Conservation (phyloP, 257 asterid genomes). For the Striga asiatica region DNA sequence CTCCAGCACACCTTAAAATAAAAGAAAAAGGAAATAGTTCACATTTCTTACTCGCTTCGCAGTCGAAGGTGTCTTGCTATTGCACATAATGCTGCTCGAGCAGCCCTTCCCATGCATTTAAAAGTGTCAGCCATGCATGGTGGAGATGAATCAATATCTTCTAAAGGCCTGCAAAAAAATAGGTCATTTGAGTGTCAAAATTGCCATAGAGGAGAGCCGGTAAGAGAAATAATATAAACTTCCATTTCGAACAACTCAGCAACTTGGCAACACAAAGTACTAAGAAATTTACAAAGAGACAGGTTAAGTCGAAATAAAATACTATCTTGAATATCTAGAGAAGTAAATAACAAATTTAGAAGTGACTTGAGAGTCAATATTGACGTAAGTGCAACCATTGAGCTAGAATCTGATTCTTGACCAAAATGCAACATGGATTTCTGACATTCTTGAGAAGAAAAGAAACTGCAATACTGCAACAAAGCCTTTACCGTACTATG, state of each 20-base stretch:
- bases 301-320: background rate
- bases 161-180: constrained; percentile 48
- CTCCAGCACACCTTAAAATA: too few species aligned
- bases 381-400: constrained; percentile 2
- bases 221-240: too few species aligned
- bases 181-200: constrained; percentile 10
- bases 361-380: background rate
- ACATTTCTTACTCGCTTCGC: constrained; percentile 70
- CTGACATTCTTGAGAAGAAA: constrained; percentile 10
- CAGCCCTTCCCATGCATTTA: constrained; percentile 91
- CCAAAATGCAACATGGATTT: constrained; percentile 1
- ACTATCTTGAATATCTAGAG: background rate
- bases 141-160: constrained; percentile 81
- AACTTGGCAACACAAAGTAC: background rate
- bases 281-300: constrained; percentile 5
- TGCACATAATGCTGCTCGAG: constrained; percentile 77
- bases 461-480: background rate
- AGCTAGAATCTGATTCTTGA: constrained; percentile 4
- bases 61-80: constrained; percentile 89
- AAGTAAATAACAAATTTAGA: background rate
- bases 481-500: background rate
- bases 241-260: constrained; percentile 9
- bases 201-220: constrained; percentile 13
- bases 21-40: background rate
- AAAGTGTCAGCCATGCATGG: constrained; percentile 94